Evolutionary conservation across 1,139 yeast species (phyloP).

Genomic region (Meyerozyma guilliermondii): DNA sequence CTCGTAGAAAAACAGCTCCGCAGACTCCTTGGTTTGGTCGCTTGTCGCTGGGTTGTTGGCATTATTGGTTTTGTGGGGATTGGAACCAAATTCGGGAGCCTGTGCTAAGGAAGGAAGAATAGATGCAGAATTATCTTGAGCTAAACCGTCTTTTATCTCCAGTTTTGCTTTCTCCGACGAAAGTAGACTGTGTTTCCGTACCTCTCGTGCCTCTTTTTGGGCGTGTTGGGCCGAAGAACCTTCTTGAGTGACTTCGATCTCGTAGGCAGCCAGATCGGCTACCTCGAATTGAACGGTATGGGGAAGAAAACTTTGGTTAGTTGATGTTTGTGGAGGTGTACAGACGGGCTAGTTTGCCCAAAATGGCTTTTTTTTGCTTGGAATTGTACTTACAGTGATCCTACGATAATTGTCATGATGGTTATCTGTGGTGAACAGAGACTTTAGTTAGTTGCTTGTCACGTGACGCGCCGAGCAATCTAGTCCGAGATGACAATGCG

Average conservation of each 20-base stretch:
- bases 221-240: not conserved
- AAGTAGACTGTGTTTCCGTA: not conserved
- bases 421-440: not conserved
- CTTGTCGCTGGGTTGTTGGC: conserved; percentile 4
- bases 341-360: conserved; percentile 4
- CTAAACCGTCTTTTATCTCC: not conserved
- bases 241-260: conserved; percentile 4
- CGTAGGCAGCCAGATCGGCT: conserved; percentile 14
- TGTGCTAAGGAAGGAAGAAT: not conserved
- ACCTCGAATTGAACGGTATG: conserved; percentile 69
- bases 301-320: conserved; percentile 52
- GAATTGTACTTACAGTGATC: conserved; percentile 49
- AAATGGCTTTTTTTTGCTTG: not conserved
- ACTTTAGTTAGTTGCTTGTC: not conserved
- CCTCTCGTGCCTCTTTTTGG: not conserved
- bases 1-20: conserved; percentile 8
- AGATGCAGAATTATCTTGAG: not conserved
- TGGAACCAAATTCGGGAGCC: conserved; percentile 3
- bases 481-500: too few relatives aligned
- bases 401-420: conserved; percentile 54
- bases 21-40: conserved; percentile 5
- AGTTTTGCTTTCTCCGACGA: not conserved
- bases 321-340: conserved; percentile 15
- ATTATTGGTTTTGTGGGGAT: conserved; percentile 1
- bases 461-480: not conserved